phyloP scores from a whole-genome alignment of 2,329 filamentous ascomycete species.

The Fonsecaea pugnacius region DNA sequence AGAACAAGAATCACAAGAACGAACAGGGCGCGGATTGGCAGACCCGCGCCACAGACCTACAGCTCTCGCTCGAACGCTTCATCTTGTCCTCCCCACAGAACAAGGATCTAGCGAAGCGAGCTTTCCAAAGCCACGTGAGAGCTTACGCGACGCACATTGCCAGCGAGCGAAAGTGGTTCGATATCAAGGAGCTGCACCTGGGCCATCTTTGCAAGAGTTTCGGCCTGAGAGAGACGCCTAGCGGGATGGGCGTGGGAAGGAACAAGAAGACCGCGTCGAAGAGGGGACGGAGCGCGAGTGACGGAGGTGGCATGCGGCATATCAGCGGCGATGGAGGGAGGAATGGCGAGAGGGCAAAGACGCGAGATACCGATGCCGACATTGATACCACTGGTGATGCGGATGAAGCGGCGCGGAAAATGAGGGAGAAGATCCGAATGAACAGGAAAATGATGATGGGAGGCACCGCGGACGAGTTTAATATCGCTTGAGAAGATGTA shows the following conservation, averaged over 20 bases:
- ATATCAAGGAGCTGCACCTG: constrained; percentile 87
- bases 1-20: constrained; percentile 28
- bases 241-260: constrained; percentile 61
- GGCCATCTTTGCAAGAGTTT: constrained; percentile 95
- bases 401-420: constrained; percentile 56
- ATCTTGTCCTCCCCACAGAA: constrained; percentile 66
- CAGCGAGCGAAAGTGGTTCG: constrained; percentile 82
- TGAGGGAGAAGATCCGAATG: constrained; percentile 56
- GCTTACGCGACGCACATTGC: constrained; percentile 94
- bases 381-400: constrained; percentile 43
- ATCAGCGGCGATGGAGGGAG: constrained; percentile 38
- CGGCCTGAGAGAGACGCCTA: constrained; percentile 83
- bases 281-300: constrained; percentile 36
- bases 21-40: constrained; percentile 61
- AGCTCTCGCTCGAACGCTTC: constrained; percentile 70
- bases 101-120: constrained; percentile 79
- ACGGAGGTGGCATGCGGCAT: constrained; percentile 41
- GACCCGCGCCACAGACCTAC: constrained; percentile 68
- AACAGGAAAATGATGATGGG: constrained; percentile 57
- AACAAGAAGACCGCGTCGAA: constrained; percentile 46
- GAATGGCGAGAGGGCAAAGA: constrained; percentile 20
- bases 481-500: constrained; percentile 52
- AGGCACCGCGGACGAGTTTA: constrained; percentile 61
- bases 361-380: constrained; percentile 19
- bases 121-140: constrained; percentile 87